These are phyloP conservation scores for Coprinopsis marcescibilis DNA, from an alignment of 768 basidiomycete species.

Conservation along the genomic window DNA sequence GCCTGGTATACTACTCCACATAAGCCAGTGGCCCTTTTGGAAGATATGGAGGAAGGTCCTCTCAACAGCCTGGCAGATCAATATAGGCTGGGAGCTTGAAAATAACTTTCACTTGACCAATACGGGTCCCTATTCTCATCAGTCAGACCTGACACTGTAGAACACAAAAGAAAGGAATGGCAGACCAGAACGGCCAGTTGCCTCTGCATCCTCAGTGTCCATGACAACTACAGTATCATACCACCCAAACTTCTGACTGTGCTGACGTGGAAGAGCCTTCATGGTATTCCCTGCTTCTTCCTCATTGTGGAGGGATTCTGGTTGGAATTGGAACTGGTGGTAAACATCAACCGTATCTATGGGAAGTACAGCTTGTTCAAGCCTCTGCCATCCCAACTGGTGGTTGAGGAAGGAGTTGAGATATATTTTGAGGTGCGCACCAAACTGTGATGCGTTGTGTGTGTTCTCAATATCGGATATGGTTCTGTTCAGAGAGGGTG, in stretches of 20 bases:
- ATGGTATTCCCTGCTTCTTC: slow-evolving; percentile 15
- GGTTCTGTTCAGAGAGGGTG: too few species aligned
- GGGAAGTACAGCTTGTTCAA: slow-evolving; percentile 10
- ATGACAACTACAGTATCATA: slow-evolving; percentile 23
- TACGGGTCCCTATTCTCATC: slow-evolving; percentile 12
- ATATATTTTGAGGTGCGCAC: slow-evolving; percentile 18
- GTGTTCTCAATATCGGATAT: slow-evolving; percentile 9
- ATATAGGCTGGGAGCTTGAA: slow-evolving; percentile 15
- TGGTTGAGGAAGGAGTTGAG: slow-evolving; percentile 19
- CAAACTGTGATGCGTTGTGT: slow-evolving; percentile 20
- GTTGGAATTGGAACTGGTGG: slow-evolving; percentile 19
- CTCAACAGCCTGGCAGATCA: background rate
- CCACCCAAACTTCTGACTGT: slow-evolving; percentile 10
- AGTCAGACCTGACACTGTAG: background rate
- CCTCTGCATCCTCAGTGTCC: slow-evolving; percentile 15
- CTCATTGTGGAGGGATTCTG: slow-evolving; percentile 15
- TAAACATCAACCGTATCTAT: slow-evolving; percentile 18
- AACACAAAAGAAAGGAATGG: background rate
- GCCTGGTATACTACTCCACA: slow-evolving; percentile 2
- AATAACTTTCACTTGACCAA: slow-evolving; percentile 19
- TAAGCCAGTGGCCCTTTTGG: slow-evolving; percentile 11
- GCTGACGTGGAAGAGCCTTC: slow-evolving; percentile 16
- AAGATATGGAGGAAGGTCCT: slow-evolving; percentile 10
- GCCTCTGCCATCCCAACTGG: background rate
- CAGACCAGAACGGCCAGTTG: slow-evolving; percentile 17